phyloP scores from a whole-genome alignment of 2,329 filamentous ascomycete species.

The Ophiosphaerella korrae region DNA sequence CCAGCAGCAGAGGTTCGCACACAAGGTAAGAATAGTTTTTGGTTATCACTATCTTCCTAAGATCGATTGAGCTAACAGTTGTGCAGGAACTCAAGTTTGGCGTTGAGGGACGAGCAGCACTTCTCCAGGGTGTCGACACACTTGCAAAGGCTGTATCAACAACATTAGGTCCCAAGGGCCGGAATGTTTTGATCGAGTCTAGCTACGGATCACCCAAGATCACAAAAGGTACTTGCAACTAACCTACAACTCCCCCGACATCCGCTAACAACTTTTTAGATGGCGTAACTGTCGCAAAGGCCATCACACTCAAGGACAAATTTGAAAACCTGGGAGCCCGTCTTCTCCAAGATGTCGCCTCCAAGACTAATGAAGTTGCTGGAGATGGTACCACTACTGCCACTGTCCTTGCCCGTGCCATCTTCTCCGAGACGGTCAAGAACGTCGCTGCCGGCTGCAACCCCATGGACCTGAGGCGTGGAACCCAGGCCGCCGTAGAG shows the following conservation, averaged over 20 bases:
- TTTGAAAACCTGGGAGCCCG: conserved; percentile 99
- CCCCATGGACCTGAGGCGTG: conserved; percentile 97
- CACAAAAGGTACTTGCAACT: conserved; percentile 77
- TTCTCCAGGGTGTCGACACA: conserved; percentile 94
- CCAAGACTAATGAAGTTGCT: conserved; percentile 98
- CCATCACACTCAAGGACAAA: conserved; percentile 94
- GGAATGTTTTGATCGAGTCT: conserved; percentile 98
- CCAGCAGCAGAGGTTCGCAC: conserved; percentile 93
- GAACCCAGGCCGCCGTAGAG: conserved; percentile 95
- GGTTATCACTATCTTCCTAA: neutral
- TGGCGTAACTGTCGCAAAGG: conserved; percentile 67
- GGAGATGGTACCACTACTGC: conserved; percentile 99
- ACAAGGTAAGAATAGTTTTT: conserved; percentile 73
- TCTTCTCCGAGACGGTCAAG: conserved; percentile 99
- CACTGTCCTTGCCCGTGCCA: conserved; percentile 93
- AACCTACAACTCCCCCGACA: neutral
- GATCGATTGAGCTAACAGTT: conserved; percentile 5
- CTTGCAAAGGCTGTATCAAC: conserved; percentile 95
- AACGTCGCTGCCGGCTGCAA: conserved; percentile 99
- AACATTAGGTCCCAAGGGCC: conserved; percentile 95
- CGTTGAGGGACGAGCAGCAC: conserved; percentile 86
- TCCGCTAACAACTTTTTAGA: conserved; percentile 43
- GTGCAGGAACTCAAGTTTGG: conserved; percentile 94
- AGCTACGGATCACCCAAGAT: conserved; percentile 99
- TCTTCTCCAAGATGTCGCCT: conserved; percentile 95